Conservation (phyloP, 176 grass and related monocot species). For the bread wheat (Triticum aestivum) region IWGSC_CS_RefSeq_v2.1 NC_057813.1:2996713-2997212, state of each 20-base stretch:
- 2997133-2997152: background rate
- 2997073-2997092: constrained; percentile 39
- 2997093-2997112: constrained; percentile 4
- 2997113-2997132: background rate
- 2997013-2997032: constrained; percentile 60
- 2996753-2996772: constrained; percentile 65
- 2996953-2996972: constrained; percentile 44
- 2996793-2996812: constrained; percentile 23
- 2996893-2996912: constrained; percentile 63
- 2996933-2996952: constrained; percentile 42
- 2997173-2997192: too few relatives aligned
- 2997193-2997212: too few relatives aligned
- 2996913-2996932: constrained; percentile 50
- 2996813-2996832: constrained; percentile 73
- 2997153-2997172: constrained; percentile 33
- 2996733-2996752: constrained; percentile 43
- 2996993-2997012: constrained; percentile 54
- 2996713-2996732: constrained; percentile 37
- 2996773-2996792: constrained; percentile 77
- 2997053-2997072: constrained; percentile 46
- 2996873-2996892: constrained; percentile 40
- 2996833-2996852: constrained; percentile 50
- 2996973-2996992: constrained; percentile 43
- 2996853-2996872: constrained; percentile 54
- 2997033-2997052: constrained; percentile 50